phyloP scores from a whole-genome alignment of 495 filamentous ascomycete species.

The Amphirosellinia nigrospora region DNA sequence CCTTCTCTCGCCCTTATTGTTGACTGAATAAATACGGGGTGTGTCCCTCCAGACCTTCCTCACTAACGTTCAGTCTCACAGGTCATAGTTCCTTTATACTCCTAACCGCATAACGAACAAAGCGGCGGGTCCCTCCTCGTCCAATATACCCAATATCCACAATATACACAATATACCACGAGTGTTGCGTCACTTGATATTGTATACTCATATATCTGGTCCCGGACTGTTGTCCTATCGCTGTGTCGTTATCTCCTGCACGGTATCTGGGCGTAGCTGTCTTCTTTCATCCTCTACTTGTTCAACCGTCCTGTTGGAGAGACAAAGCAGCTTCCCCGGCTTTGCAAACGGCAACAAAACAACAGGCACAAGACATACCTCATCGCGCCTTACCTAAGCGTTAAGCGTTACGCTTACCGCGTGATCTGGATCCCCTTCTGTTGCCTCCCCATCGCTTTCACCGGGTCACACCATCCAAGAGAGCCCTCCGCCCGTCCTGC shows the following conservation, averaged over 20 bases:
- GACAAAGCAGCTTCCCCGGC: slow-evolving; percentile 23
- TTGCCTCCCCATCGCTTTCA: slow-evolving; percentile 17
- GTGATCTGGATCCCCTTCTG: slow-evolving; percentile 30
- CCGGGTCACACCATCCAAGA: background rate
- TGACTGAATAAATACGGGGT: slow-evolving; percentile 9
- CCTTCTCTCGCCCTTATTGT: background rate
- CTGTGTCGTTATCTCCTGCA: background rate
- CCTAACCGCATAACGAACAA: slow-evolving; percentile 23
- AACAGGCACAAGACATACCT: slow-evolving; percentile 33
- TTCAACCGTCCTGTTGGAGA: background rate
- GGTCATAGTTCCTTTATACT: slow-evolving; percentile 20
- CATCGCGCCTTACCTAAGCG: slow-evolving; percentile 37
- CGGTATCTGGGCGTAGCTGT: slow-evolving; percentile 7
- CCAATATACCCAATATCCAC: too few species aligned
- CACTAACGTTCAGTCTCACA: background rate
- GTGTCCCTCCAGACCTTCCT: background rate
- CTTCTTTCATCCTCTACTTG: slow-evolving; percentile 9
- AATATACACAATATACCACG: too few species aligned
- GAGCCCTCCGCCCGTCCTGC: background rate
- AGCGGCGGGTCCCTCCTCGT: slow-evolving; percentile 29
- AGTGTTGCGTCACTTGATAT: slow-evolving; percentile 34
- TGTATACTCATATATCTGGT: slow-evolving; percentile 15
- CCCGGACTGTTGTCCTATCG: background rate
- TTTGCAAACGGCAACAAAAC: slow-evolving; percentile 24
- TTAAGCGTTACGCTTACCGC: slow-evolving; percentile 30